Conservation (phyloP, 768 basidiomycete genomes). For the Amanita pallidorosea region DNA sequence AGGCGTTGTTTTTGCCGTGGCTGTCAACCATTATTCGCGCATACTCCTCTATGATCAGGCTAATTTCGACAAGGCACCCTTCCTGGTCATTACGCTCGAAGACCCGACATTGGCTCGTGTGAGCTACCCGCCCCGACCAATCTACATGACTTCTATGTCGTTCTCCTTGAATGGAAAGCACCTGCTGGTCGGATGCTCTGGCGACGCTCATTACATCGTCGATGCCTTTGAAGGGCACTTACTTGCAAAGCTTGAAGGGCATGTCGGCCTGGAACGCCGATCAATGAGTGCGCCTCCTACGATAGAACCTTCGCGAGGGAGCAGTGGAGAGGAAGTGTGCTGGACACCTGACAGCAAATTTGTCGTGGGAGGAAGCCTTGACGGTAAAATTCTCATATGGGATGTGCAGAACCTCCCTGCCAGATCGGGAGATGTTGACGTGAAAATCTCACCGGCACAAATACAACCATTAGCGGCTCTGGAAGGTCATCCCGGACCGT, state of each 20-base stretch:
- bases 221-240: slow-evolving; percentile 85
- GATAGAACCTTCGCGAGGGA: slow-evolving; percentile 66
- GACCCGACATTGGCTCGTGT: slow-evolving; percentile 69
- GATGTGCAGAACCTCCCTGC: slow-evolving; percentile 60
- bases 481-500: slow-evolving; percentile 77
- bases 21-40: slow-evolving; percentile 69
- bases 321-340: slow-evolving; percentile 85
- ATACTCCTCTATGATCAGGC: slow-evolving; percentile 80
- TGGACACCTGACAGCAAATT: slow-evolving; percentile 96
- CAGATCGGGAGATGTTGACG: slow-evolving; percentile 41
- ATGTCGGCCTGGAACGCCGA: slow-evolving; percentile 71
- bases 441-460: slow-evolving; percentile 39
- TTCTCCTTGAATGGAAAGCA: slow-evolving; percentile 90
- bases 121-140: slow-evolving; percentile 78
- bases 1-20: slow-evolving; percentile 81
- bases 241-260: slow-evolving; percentile 79
- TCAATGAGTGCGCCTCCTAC: slow-evolving; percentile 34
- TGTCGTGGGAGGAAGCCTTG: slow-evolving; percentile 73
- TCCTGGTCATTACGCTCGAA: slow-evolving; percentile 71
- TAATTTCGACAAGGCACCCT: slow-evolving; percentile 88
- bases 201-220: slow-evolving; percentile 85
- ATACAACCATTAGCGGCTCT: slow-evolving; percentile 32
- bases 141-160: slow-evolving; percentile 82
- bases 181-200: slow-evolving; percentile 86
- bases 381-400: slow-evolving; percentile 84